Base-by-base conservation (phyloP, 2,329 filamentous ascomycete genomes). In the Colletotrichum scovillei region DNA sequence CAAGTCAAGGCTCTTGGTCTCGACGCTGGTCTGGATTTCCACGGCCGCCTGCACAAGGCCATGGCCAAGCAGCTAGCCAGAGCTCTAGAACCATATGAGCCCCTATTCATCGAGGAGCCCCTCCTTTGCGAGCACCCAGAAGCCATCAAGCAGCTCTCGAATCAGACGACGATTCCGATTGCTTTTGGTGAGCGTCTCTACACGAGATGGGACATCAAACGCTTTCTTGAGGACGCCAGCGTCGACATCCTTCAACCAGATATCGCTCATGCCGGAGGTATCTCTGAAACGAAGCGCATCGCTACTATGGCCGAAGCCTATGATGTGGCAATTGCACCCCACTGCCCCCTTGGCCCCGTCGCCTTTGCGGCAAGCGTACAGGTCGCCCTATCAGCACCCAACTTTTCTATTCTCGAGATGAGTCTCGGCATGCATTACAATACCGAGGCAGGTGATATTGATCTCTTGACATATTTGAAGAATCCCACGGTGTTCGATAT, bases 361-460 rank as follows among this genome's bases (percentile, higher is more conserved):
- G 90, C 91, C 0, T 84, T 93, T n/a, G 91, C 91, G 2, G 91
- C 91, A 0, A 89, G 87, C 75, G 84, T 92, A 63, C 91, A 93
- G 76, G 87, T 93, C 12, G 89, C 89, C 63, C 83, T 86, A 63
- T 82, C 80, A 22, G 88, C 80, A 52, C 86, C 84, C 74, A 93
- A 90, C 81, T 92, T 90, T 78, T 88, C 86, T 9, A 92, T 93
- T 58, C 90, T 92, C 78, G 91, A 93, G 79, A 93, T 93, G 92
- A 90, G 88, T 74, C 77, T 93, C 53, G 91, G 91, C 0, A 93
- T 93, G 78, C 92, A 94, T 80, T 94, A 93, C 79, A 93, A 93
- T 76, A 86, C 84, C 8, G 72, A 74, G 30, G 72, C 72, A 0
- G 72, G 72, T 87, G 88, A 76, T 26, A 58, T 74, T 12, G 90